Base-by-base conservation (phyloP, 345 rosid species). In the Eutrema yunnanense region DNA sequence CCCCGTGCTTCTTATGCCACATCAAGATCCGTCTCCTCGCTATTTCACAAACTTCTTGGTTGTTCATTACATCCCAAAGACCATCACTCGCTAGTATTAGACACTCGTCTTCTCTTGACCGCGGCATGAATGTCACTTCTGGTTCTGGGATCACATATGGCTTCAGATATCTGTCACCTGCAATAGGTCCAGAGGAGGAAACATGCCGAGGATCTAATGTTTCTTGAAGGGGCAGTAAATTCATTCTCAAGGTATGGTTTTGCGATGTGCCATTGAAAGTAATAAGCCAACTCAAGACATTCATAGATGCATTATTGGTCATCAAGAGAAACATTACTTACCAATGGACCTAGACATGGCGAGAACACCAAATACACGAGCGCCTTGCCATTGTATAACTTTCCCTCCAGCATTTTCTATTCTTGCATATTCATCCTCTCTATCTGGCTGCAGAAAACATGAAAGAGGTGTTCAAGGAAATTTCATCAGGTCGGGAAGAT, bases 271-370 rank as follows among this genome's bases (percentile, higher is more conserved):
- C 14, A 13, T 9, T 72, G 42, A 55, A 34, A 54, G 6, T 16
- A 72, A 53, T n/a, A 54, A 73, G 43, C 52, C 71, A 56, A 48
- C 36, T 8, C 36, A 29, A 10, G 46, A 52, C 46, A 62, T 42
- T 72, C 47, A 12, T 42, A 14, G 22, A 54, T 9, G 56, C 32
- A 54, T 22, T 42, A 26, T 5, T 12, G 9, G 54, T 53, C 16
- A 46, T 34, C 51, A 30, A 50, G 30, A 59, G 68, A 66, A 41
- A 53, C 49, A 51, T 16, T 22, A 52, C 88, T 48, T 80, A 92
- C 99, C 99, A 46, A 95, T 85, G 62, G 99, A 92, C 67, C 98
- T 92, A 46, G 99, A 95, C 98, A 95, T 90, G 37, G 96, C 99
- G 62, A 95, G 93, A 76, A 95, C 98, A 13, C 99, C 99, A 62